phyloP scores from a whole-genome alignment of 371 early-diverging fungal species.

The Conidiobolus incongruus region DNA sequence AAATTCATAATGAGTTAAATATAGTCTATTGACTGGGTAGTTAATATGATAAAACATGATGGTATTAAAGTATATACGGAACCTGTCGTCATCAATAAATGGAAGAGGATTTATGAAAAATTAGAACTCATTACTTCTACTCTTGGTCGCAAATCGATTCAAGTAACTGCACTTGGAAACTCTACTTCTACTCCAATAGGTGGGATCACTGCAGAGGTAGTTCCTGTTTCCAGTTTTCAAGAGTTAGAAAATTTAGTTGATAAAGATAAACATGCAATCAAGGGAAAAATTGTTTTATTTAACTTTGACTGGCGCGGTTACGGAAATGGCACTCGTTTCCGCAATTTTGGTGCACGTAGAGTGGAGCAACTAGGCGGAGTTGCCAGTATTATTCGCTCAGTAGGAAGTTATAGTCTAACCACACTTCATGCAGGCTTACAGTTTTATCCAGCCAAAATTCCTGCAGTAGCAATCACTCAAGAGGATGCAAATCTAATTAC shows the following conservation, averaged over 20 bases:
- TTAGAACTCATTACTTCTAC: constrained; percentile 17
- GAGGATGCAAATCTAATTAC: constrained; percentile 23
- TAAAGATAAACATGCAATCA: constrained; percentile 11
- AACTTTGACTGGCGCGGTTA: constrained; percentile 17
- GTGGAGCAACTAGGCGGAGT: constrained; percentile 23
- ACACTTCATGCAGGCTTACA: constrained; percentile 22
- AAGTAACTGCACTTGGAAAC: constrained; percentile 22
- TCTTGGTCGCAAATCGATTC: constrained; percentile 15
- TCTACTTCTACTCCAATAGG: constrained; percentile 14
- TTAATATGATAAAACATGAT: constrained; percentile 12
- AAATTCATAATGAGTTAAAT: too few relatives aligned
- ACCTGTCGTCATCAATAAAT: constrained; percentile 15
- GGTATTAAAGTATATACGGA: constrained; percentile 19
- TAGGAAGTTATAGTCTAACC: constrained; percentile 16
- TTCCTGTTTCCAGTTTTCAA: too few relatives aligned
- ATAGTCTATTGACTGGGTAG: constrained; percentile 24
- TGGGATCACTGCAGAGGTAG: constrained; percentile 20
- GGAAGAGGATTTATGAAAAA: constrained; percentile 20
- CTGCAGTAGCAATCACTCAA: constrained; percentile 20
- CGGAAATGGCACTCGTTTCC: constrained; percentile 8
- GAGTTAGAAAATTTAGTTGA: too few relatives aligned
- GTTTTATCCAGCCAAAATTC: constrained; percentile 9
- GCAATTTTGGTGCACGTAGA: constrained; percentile 13
- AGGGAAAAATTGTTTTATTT: constrained; percentile 21
- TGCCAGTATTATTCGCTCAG: constrained; percentile 21